Base-by-base conservation (phyloP, 2,329 filamentous ascomycete species). In the Chaetomium sp. region DNA sequence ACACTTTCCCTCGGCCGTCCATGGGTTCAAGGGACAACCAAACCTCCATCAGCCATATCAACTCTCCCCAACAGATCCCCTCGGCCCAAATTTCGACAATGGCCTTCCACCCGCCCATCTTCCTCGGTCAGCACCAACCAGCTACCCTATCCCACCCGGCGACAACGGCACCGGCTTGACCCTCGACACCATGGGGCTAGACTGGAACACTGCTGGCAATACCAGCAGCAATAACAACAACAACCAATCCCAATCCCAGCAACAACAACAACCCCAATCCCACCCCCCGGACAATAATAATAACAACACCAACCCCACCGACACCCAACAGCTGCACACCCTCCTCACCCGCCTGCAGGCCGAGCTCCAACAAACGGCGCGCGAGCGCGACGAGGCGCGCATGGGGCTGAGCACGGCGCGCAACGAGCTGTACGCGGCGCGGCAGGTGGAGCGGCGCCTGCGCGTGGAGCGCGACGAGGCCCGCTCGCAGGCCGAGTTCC, bases 361-460 rank as follows among this genome's bases (percentile, higher is more conserved):
- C 29, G 47, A 60, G 12, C 64, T 69, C 1, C 58, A 51, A 4
- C 62, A 55, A 7, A 45, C 68, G 3, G 31, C 60, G 8, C 62
- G 9, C 16, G 68, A 72, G 33, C 69, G 69, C 13, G 67, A 69
- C 66, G 61, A 62, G 12, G 68, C 68, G 12, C 58, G 64, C 7
- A 53, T 72, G 42, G 64, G 65, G n/a, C 62, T 69, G 2, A 65
- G 66, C 29, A 59, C 67, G 5, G 60, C 68, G 2, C 66, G 64
- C 29, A 72, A 72, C 69, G 69, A 71, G 58, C 55, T 72, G 13
- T 72, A 72, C 59, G 62, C 69, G 2, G 67, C 69, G 8, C 62
- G 67, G 5, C 69, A 70, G 53, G 49, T 65, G 2, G 67, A 67
- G 45, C 69, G 69, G 54, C 64, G 69, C 13, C 54, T 72, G 27